phyloP scores from a whole-genome alignment of 495 filamentous ascomycete species.

The Xylaria telfairii region DNA sequence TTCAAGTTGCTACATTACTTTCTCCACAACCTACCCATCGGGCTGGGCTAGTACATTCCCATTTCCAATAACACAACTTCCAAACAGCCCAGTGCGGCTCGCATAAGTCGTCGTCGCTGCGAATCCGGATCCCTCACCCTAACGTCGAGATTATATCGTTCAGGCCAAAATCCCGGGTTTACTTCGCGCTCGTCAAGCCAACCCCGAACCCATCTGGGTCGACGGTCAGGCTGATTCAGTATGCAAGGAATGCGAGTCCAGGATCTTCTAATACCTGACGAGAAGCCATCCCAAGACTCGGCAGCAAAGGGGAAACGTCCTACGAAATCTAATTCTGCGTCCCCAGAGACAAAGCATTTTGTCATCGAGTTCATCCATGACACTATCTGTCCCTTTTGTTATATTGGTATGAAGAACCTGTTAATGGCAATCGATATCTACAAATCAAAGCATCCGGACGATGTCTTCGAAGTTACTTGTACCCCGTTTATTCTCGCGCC shows the following conservation, averaged over 20 bases:
- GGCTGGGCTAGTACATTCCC: background rate
- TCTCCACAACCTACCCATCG: slow-evolving; percentile 16
- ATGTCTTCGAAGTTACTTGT: slow-evolving; percentile 71
- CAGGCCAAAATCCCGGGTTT: background rate
- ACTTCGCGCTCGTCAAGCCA: background rate
- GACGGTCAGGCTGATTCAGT: slow-evolving; percentile 13
- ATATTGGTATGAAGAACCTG: slow-evolving; percentile 77
- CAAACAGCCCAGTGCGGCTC: background rate
- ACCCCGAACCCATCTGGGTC: background rate
- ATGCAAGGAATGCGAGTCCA: slow-evolving; percentile 25
- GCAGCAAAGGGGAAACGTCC: slow-evolving; percentile 1
- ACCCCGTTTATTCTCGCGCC: slow-evolving; percentile 81
- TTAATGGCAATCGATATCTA: slow-evolving; percentile 69
- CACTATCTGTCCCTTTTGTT: slow-evolving; percentile 87
- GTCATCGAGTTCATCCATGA: slow-evolving; percentile 78
- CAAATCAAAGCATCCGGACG: slow-evolving; percentile 59
- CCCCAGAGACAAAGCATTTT: slow-evolving; percentile 46
- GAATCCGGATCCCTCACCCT: background rate
- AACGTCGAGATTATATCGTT: background rate
- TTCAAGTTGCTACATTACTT: slow-evolving; percentile 1
- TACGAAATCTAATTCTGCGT: background rate
- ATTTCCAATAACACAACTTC: background rate
- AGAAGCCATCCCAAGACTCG: slow-evolving; percentile 7
- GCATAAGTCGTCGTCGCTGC: background rate
- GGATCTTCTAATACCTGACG: slow-evolving; percentile 26